Base-by-base conservation (phyloP, 2,329 filamentous ascomycete genomes). In the Monosporascus sp. region DNA sequence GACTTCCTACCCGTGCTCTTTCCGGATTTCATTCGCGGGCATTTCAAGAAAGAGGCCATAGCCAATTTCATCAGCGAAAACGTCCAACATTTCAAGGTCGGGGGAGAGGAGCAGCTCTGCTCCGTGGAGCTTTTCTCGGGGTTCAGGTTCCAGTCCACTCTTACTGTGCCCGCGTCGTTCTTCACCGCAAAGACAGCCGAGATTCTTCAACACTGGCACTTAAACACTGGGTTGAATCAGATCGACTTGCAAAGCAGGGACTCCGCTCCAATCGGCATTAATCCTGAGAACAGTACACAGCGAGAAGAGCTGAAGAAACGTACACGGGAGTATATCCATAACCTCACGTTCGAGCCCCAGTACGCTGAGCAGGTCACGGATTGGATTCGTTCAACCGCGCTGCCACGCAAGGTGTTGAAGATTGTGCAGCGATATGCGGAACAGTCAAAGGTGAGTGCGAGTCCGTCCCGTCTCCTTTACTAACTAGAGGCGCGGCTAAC, bases 1-100 rank as follows among this genome's bases (percentile, higher is more conserved):
- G 79, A 83, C 62, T 84, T 84, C 55, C 56, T 78, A 7, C 70
- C 71, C 0, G 71, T 78, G 2, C 61, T 84, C 26, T 82, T 83
- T 52, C 80, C 80, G 5, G 68, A 69, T 8, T 76, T 81, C 52
- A 75, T 82, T 37, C 72, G 79, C 7, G 62, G 62, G 0, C 80
- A 83, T 61, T 74, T 84, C 55, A 68, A 65, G 46, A 78, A 75
- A 57, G 77, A 80, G 2, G 71, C 75, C 55, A 78, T 82, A 70
- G 55, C 63, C 9, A 65, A 60, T 44, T 83, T 81, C 60, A 61
- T 80, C 20, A 63, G 63, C 5, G 73, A 80, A n/a, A 78, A 80
- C 55, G 72, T 83, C 8, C 69, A 71, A 7, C 65, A 65, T 1
- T 80, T 79, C 56, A 65, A 57, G 26, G 58, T 76, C 8, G 65